Percentiles rank a stretch among this genome's conserved stretches.
Evolutionary conservation across 2,329 filamentous ascomycete species (phyloP).

Genomic region (Colletotrichum sp.): DNA sequence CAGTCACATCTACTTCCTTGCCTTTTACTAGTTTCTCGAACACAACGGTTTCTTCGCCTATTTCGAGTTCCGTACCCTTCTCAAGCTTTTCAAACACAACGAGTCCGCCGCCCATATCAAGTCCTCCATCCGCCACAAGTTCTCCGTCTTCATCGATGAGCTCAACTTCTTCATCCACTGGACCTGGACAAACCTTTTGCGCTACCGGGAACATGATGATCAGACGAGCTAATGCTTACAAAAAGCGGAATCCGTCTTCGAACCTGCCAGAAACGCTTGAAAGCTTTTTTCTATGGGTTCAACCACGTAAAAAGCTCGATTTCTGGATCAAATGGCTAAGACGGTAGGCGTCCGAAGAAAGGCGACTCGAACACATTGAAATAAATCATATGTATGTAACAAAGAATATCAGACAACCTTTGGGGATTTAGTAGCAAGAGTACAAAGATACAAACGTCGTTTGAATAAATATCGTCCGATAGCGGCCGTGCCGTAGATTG

Average conservation of each 20-base stretch:
- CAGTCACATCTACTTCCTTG: neutral
- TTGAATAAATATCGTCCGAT: neutral
- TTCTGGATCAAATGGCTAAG: neutral
- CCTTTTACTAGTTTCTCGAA: neutral
- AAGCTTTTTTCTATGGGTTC: neutral
- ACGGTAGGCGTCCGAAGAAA: neutral
- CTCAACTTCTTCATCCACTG: neutral
- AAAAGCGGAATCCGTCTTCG: neutral
- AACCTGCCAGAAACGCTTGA: neutral
- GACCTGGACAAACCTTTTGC: neutral
- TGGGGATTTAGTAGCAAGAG: neutral
- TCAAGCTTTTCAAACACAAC: neutral
- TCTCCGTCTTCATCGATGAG: neutral
- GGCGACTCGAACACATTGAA: neutral
- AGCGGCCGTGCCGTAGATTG: neutral
- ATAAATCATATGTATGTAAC: neutral
- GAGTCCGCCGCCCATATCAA: neutral
- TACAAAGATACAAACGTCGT: neutral
- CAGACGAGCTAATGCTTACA: neutral
- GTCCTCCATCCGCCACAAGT: neutral
- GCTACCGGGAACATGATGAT: neutral
- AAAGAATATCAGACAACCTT: neutral
- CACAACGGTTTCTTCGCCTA: neutral
- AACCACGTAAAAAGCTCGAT: neutral
- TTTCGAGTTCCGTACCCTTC: neutral